phyloP scores from a whole-genome alignment of 805 yeast species.

The Starmerella tilneyi region DNA sequence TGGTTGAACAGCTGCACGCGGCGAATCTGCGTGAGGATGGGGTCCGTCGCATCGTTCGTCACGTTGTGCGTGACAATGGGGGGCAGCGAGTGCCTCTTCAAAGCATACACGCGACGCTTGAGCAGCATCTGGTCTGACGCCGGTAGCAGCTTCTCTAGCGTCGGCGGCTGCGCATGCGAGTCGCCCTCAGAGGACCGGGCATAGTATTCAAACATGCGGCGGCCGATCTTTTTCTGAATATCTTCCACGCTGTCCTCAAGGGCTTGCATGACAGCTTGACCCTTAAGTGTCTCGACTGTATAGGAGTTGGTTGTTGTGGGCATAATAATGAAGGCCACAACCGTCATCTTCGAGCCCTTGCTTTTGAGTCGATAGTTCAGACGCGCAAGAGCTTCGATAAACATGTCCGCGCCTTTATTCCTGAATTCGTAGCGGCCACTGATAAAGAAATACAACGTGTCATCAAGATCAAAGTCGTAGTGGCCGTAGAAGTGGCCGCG shows the following conservation, averaged over 20 bases:
- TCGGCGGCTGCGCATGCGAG: constrained; percentile 51
- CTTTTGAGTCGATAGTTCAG: constrained; percentile 78
- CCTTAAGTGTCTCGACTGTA: constrained; percentile 89
- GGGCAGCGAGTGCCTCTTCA: constrained; percentile 80
- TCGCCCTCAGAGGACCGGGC: constrained; percentile 44
- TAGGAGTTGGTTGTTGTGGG: constrained; percentile 91
- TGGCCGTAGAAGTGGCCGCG: constrained; percentile 97
- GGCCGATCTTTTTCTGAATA: constrained; percentile 77
- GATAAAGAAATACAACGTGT: constrained; percentile 88
- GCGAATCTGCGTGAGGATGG: constrained; percentile 82
- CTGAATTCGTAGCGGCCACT: constrained; percentile 96
- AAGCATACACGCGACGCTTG: constrained; percentile 85
- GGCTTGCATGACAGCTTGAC: constrained; percentile 91
- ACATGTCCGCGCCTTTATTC: constrained; percentile 93
- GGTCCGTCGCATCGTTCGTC: constrained; percentile 85
- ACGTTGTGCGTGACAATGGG: constrained; percentile 96
- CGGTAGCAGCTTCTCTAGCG: constrained; percentile 71
- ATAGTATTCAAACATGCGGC: constrained; percentile 81
- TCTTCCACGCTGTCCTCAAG: constrained; percentile 80
- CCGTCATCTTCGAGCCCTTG: constrained; percentile 75
- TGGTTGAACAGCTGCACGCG: constrained; percentile 82
- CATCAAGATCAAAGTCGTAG: constrained; percentile 86
- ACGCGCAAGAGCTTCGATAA: constrained; percentile 84
- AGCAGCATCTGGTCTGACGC: constrained; percentile 80
- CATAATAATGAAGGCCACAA: constrained; percentile 95